phyloP scores from a whole-genome alignment of 2,329 filamentous ascomycete genomes.

The Penicillium brevicompactum region DNA sequence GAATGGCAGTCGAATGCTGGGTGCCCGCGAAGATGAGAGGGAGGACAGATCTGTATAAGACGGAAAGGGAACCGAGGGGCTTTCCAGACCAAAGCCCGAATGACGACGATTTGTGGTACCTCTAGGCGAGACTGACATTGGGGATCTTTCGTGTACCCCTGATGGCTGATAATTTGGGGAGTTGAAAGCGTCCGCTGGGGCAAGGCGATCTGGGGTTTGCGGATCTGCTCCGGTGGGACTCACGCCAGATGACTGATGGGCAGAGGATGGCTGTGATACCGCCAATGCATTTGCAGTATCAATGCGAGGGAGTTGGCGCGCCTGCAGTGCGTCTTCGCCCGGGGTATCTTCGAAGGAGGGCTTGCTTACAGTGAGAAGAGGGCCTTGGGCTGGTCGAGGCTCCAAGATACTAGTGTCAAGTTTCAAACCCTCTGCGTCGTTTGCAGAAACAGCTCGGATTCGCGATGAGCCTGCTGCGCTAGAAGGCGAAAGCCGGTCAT shows the following conservation, averaged over 20 bases:
- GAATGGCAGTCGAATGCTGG: slow-evolving; percentile 59
- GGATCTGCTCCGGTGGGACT: slow-evolving; percentile 34
- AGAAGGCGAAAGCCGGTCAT: slow-evolving; percentile 28
- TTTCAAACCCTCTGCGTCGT: slow-evolving; percentile 54
- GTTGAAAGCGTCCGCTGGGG: slow-evolving; percentile 43
- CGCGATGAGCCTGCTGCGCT: slow-evolving; percentile 31
- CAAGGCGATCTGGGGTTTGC: slow-evolving; percentile 45
- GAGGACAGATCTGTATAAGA: slow-evolving; percentile 63
- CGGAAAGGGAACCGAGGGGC: slow-evolving; percentile 67
- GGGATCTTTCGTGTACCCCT: slow-evolving; percentile 24
- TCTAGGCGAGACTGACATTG: slow-evolving; percentile 34
- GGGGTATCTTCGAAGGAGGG: slow-evolving; percentile 33
- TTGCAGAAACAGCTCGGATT: slow-evolving; percentile 61
- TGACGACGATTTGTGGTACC: slow-evolving; percentile 19
- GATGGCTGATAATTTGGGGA: slow-evolving; percentile 40
- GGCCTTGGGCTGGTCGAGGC: slow-evolving; percentile 21
- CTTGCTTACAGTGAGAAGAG: slow-evolving; percentile 44
- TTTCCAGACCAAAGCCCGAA: slow-evolving; percentile 19
- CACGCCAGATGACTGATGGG: slow-evolving; percentile 30
- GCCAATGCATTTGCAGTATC: slow-evolving; percentile 28
- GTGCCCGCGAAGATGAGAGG: slow-evolving; percentile 48
- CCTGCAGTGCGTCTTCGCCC: slow-evolving; percentile 14
- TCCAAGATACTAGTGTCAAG: slow-evolving; percentile 45
- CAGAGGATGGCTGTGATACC: slow-evolving; percentile 38
- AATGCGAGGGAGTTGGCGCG: slow-evolving; percentile 22